Conservation (phyloP, 1,284 basidiomycete genomes). For the Ceratobasidium sp. region DNA sequence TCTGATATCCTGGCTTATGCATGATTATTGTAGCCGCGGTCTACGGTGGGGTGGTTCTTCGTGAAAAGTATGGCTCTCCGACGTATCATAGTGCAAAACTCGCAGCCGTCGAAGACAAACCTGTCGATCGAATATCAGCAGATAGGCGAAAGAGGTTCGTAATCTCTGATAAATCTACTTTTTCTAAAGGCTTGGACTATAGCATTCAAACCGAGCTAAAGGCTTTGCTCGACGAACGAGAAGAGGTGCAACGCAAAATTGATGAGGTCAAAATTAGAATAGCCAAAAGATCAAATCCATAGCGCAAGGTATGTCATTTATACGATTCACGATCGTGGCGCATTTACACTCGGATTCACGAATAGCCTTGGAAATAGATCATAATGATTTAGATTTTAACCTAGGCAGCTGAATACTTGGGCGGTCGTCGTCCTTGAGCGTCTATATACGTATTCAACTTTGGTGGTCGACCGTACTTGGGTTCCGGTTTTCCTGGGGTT, state of each 20-base stretch:
- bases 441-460: slow-evolving; percentile 59
- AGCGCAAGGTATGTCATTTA: neutral
- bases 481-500: slow-evolving; percentile 62
- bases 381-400: neutral
- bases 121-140: neutral
- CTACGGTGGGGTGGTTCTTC: slow-evolving; percentile 32
- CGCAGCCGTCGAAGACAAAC: neutral
- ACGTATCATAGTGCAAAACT: neutral
- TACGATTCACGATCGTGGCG: neutral
- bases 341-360: neutral
- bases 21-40: slow-evolving; percentile 17
- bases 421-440: neutral
- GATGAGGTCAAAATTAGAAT: slow-evolving; percentile 21
- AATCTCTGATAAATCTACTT: neutral
- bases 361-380: neutral
- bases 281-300: neutral
- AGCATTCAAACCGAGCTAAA: slow-evolving; percentile 24
- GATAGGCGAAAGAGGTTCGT: slow-evolving; percentile 16
- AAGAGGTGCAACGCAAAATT: slow-evolving; percentile 29
- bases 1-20: neutral
- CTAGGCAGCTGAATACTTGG: slow-evolving; percentile 13
- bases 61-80: slow-evolving; percentile 6
- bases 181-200: no score
- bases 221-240: slow-evolving; percentile 8
- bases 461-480: slow-evolving; percentile 68